Conservation (phyloP, 2,329 filamentous ascomycete genomes). For the Pseudopyricularia javanii region DNA sequence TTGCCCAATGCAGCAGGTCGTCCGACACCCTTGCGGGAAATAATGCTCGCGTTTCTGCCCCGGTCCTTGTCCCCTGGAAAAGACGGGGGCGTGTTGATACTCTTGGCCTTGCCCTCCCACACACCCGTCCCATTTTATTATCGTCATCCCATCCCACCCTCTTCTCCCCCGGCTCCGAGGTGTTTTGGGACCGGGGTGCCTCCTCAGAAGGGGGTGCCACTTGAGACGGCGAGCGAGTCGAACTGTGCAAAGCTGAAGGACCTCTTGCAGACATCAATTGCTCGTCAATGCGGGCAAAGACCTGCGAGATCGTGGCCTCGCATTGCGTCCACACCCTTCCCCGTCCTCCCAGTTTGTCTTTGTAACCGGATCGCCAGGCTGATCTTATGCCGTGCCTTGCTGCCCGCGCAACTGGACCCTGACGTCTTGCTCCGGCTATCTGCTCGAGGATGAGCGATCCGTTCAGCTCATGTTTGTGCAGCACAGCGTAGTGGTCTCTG, state of each 20-base stretch:
- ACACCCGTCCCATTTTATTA: neutral
- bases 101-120: neutral
- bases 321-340: neutral
- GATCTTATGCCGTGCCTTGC: constrained; percentile 29
- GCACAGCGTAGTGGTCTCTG: no score
- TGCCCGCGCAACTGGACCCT: no score
- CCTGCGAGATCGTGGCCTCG: no score
- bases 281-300: neutral
- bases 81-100: neutral
- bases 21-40: neutral
- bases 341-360: constrained; percentile 17
- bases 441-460: neutral
- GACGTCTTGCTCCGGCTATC: no score
- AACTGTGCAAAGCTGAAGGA: constrained; percentile 12
- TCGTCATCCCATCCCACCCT: neutral
- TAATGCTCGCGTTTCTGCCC: neutral
- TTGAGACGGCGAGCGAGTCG: constrained; percentile 32
- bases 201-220: constrained; percentile 16
- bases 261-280: neutral
- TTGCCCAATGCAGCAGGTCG: neutral
- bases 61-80: neutral
- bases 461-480: no score
- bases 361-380: constrained; percentile 34
- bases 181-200: constrained; percentile 21
- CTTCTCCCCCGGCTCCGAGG: neutral